These are phyloP conservation scores for Barnettozyma hawaiiensis DNA, from an alignment of 1,139 yeast genomes.

Conservation along the genomic window DNA sequence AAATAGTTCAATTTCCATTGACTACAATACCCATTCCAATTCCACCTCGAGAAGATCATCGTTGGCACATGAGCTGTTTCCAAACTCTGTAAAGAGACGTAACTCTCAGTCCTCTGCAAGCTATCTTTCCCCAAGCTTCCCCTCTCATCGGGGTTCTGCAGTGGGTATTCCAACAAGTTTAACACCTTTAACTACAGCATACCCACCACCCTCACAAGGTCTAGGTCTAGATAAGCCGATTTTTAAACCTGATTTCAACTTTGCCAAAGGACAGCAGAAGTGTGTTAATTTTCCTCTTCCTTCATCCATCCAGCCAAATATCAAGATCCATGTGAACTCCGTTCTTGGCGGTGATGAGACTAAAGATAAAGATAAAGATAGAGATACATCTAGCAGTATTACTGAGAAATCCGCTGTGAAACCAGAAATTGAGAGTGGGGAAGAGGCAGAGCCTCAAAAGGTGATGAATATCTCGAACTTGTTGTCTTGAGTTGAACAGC, in stretches of 20 bases:
- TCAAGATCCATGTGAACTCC: slow-evolving; percentile 6
- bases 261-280: slow-evolving; percentile 3
- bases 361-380: slow-evolving; percentile 1
- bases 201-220: too few relatives aligned
- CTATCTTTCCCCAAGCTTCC: slow-evolving; percentile 22
- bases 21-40: slow-evolving; percentile 12
- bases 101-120: slow-evolving; percentile 18
- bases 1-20: slow-evolving; percentile 24
- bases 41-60: slow-evolving; percentile 25
- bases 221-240: slow-evolving; percentile 1
- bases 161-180: slow-evolving; percentile 15
- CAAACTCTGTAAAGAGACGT: slow-evolving; percentile 17
- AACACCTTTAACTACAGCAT: slow-evolving; percentile 14
- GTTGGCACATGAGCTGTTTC: slow-evolving; percentile 23
- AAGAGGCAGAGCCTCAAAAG: slow-evolving; percentile 10
- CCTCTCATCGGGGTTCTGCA: slow-evolving; percentile 19
- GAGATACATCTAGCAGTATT: neutral
- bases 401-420: neutral
- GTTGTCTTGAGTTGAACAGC: slow-evolving; percentile 7
- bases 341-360: neutral
- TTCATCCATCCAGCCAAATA: slow-evolving; percentile 14
- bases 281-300: slow-evolving; percentile 19
- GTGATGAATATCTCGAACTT: slow-evolving; percentile 25
- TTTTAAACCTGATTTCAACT: slow-evolving; percentile 8
- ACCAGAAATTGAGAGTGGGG: neutral